Percentiles rank a stretch among this genome's conserved stretches.
Conservation (phyloP, 257 asterid species). For the Solanum lignicaule region DNA sequence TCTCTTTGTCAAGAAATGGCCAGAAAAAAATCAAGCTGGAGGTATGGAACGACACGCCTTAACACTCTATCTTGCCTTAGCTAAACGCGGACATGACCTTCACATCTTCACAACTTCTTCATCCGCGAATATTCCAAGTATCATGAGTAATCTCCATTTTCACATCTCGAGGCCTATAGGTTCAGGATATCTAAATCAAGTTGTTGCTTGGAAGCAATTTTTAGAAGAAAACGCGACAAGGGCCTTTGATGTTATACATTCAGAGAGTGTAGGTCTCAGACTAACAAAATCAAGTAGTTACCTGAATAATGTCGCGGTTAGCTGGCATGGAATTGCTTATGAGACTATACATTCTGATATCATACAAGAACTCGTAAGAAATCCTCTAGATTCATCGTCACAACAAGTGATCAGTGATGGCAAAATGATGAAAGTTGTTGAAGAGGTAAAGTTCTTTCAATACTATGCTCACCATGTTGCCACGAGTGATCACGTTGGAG, state of each 20-base stretch:
- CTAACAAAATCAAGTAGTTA: constrained; percentile 38
- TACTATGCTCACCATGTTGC: constrained; percentile 69
- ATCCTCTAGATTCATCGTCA: not conserved
- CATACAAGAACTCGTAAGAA: constrained; percentile 45
- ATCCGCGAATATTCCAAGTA: not conserved
- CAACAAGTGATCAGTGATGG: constrained; percentile 14
- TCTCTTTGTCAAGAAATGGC: constrained; percentile 69
- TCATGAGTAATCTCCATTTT: constrained; percentile 25
- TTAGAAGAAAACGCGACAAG: constrained; percentile 30
- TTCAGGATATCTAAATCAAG: constrained; percentile 60
- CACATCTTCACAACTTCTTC: constrained; percentile 38
- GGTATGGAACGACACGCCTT: constrained; percentile 70
- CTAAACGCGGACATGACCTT: constrained; percentile 57
- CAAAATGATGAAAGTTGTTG: constrained; percentile 45
- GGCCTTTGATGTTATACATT: constrained; percentile 58
- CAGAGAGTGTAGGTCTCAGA: constrained; percentile 69
- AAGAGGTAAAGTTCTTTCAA: constrained; percentile 52
- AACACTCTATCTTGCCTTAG: constrained; percentile 5
- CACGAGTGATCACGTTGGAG: constrained; percentile 64
- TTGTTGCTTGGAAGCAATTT: constrained; percentile 47
- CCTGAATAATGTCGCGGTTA: constrained; percentile 43
- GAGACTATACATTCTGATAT: constrained; percentile 46
- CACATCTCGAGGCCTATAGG: constrained; percentile 49
- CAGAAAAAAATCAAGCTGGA: constrained; percentile 38
- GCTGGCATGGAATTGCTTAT: constrained; percentile 78